A percentile compares a stretch with the other conserved stretches of the same genome.
phyloP scores from a whole-genome alignment of 2,329 filamentous ascomycete genomes.

The Chrysosporium queenslandicum region DNA sequence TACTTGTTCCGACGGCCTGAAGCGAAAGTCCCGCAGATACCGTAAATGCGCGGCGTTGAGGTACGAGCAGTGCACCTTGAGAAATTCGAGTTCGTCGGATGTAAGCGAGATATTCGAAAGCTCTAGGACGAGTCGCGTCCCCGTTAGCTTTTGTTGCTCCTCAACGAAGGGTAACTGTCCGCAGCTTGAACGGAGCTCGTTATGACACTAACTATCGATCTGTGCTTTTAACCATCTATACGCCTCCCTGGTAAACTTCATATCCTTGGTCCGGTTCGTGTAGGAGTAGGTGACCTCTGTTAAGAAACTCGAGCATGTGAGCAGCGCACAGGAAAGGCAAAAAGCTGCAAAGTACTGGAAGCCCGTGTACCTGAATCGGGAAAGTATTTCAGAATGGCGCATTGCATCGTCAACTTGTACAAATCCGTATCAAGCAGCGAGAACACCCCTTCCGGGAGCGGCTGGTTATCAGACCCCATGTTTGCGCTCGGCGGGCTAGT shows the following conservation, averaged over 20 bases:
- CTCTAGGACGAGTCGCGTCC: conserved; percentile 43
- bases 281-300: conserved; percentile 79
- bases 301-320: not conserved
- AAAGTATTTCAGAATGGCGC: conserved; percentile 86
- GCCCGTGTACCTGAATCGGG: conserved; percentile 45
- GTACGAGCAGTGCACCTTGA: conserved; percentile 70
- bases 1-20: conserved; percentile 74
- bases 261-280: conserved; percentile 89
- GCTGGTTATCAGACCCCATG: conserved; percentile 4
- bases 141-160: not conserved
- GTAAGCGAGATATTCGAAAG: conserved; percentile 73
- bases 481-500: not conserved
- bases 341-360: not conserved
- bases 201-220: conserved; percentile 54
- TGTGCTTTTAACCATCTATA: conserved; percentile 79
- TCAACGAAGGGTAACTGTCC: not conserved
- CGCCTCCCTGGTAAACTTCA: conserved; percentile 74
- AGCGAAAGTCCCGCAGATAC: conserved; percentile 70
- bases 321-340: not conserved
- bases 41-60: conserved; percentile 65
- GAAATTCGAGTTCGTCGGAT: conserved; percentile 67
- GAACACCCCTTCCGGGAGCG: conserved; percentile 57
- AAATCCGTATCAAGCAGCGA: conserved; percentile 76
- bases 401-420: conserved; percentile 99
- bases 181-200: not conserved